Evolutionary conservation across 805 yeast genomes (phyloP), one percentile per base, ranked within the genome.

Genomic region (Kuraishia cidri): DNA sequence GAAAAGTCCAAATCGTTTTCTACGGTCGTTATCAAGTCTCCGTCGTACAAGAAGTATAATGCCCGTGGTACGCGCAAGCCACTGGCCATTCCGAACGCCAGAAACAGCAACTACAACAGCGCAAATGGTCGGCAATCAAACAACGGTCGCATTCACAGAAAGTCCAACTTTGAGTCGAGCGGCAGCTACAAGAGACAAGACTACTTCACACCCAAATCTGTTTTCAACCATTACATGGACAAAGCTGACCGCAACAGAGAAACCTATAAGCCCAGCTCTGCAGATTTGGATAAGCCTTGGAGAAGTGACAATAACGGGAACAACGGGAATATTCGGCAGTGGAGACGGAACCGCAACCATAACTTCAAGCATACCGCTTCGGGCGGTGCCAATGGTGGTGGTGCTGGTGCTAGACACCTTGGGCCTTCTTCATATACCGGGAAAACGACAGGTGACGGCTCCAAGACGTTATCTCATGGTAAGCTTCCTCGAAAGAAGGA

Each of bases 121-220:
- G 20, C 20, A 14, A 33, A 31, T n/a, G 29, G 34, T 15, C 24
- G 30, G 24, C 29, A 32, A 23, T 35, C 37, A 23, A 24, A 24
- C 17, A 26, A 29, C 44, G 38, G 58, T 51, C 32, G 39, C 50
- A 16, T 38, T 17, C 22, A 37, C 38, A 38, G 37, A 27, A 34
- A 26, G 16, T 33, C 32, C 24, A 35, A 32, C 30, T 32, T 35
- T 24, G 37, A 39, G n/a, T 31, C 38, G 21, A 29, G 26, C 20
- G 48, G 53, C 29, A 35, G 45, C 12, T 78, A 70, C 45, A 73
- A 73, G 42, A 65, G 90, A 32, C 79, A 76, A 44, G 90, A 82
- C 48, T 78, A 69, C 43, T 82, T 80, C 50, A 82, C 92, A 3
- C 92, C 92, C 3, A 81, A 80, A 35, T 74, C 87, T 17, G 79